Percentiles rank a stretch among this genome's conserved stretches.
Conservation (phyloP, 1,284 basidiomycete genomes). For the Malassezia dermatis region DNA sequence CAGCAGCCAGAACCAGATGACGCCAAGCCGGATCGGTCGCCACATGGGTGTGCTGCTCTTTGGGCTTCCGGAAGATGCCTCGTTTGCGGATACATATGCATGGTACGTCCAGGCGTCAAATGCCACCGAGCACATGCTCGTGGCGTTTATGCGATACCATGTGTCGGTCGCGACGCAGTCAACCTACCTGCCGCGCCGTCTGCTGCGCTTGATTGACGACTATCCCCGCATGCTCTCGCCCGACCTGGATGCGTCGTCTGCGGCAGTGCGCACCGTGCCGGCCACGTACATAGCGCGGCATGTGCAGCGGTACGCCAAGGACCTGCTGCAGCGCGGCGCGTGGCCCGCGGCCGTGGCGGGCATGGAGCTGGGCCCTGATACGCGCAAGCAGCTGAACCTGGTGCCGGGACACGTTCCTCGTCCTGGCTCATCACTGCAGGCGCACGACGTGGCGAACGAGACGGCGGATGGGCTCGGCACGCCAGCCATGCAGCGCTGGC, state of each 20-base stretch:
- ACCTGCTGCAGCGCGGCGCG: slow-evolving; percentile 30
- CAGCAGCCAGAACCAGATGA: slow-evolving; percentile 46
- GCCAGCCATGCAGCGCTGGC: slow-evolving; percentile 35
- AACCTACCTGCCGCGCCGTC: slow-evolving; percentile 24
- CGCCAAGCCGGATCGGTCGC: slow-evolving; percentile 34
- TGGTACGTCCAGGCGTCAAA: slow-evolving; percentile 37
- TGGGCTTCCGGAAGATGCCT: slow-evolving; percentile 44
- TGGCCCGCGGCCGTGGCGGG: slow-evolving; percentile 12
- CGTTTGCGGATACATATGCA: slow-evolving; percentile 41
- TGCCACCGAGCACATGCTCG: slow-evolving; percentile 41
- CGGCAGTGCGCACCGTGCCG: slow-evolving; percentile 29
- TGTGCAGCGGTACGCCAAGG: slow-evolving; percentile 36
- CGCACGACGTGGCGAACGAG: slow-evolving; percentile 16
- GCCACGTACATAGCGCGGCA: slow-evolving; percentile 36
- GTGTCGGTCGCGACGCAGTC: slow-evolving; percentile 15
- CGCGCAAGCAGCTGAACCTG: slow-evolving; percentile 39
- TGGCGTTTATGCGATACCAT: slow-evolving; percentile 39
- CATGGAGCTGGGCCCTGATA: slow-evolving; percentile 35
- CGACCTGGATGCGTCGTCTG: slow-evolving; percentile 22
- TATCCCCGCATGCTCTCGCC: slow-evolving; percentile 35
- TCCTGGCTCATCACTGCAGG: not conserved
- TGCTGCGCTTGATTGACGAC: slow-evolving; percentile 31
- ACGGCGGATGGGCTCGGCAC: slow-evolving; percentile 24
- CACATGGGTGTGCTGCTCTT: slow-evolving; percentile 40
- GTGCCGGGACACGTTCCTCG: not conserved